Conservation (phyloP, 495 filamentous ascomycete genomes). For the Aspergillus baeticus region DNA sequence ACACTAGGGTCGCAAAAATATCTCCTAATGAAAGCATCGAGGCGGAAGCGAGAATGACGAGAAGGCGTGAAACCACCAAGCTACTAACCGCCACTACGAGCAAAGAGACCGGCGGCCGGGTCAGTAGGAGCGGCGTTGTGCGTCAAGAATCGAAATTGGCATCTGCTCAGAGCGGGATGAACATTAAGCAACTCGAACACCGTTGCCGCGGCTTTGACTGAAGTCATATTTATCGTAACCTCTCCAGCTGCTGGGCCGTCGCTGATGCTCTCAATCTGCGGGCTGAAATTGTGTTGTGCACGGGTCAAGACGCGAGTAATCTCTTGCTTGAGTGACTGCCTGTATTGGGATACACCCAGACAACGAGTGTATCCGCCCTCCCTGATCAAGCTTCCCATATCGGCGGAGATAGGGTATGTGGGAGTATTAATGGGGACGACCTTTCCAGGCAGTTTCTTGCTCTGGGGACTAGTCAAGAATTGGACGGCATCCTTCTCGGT, state of each 20-base stretch:
- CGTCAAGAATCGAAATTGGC: slow-evolving; percentile 20
- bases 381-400: slow-evolving; percentile 20
- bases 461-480: slow-evolving; percentile 13
- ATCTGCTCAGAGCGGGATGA: slow-evolving; percentile 15
- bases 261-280: slow-evolving; percentile 23
- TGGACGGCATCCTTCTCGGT: slow-evolving; percentile 21
- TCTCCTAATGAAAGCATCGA: not conserved
- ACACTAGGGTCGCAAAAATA: not conserved
- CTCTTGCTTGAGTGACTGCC: slow-evolving; percentile 4
- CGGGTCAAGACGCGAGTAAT: slow-evolving; percentile 14
- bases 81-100: not conserved
- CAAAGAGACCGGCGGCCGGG: not conserved
- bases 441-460: slow-evolving; percentile 1
- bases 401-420: slow-evolving; percentile 28
- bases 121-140: not conserved
- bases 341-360: slow-evolving; percentile 14
- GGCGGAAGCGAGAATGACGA: not conserved
- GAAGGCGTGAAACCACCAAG: not conserved
- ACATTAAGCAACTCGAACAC: slow-evolving; percentile 17
- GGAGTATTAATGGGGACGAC: slow-evolving; percentile 32
- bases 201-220: slow-evolving; percentile 25
- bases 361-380: slow-evolving; percentile 31
- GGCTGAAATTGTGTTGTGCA: not conserved
- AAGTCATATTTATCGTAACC: slow-evolving; percentile 28
- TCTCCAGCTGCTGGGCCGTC: slow-evolving; percentile 14